A percentile compares a stretch with the other conserved stretches of the same genome.
phyloP scores from a whole-genome alignment of 345 rosid genomes.

The Ceriops tagal region DNA sequence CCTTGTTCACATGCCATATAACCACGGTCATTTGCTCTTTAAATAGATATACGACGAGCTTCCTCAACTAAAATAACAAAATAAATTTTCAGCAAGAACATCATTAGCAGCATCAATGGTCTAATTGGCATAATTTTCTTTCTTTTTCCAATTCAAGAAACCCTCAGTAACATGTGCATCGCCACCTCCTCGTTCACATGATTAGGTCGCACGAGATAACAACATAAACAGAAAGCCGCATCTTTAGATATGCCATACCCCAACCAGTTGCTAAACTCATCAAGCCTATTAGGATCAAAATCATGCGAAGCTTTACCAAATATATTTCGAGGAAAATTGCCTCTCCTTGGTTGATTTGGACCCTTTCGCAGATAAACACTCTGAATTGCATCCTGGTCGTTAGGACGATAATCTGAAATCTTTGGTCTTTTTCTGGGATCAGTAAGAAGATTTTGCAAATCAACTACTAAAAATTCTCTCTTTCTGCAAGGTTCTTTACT shows the following conservation, averaged over 20 bases:
- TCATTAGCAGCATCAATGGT: too few species aligned
- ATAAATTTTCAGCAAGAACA: too few species aligned
- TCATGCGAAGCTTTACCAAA: background rate
- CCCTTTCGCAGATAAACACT: background rate
- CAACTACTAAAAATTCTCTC: background rate
- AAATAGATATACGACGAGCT: background rate
- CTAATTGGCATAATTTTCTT: background rate
- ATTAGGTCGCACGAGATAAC: background rate
- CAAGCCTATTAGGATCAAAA: conserved; percentile 1
- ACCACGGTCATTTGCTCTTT: background rate
- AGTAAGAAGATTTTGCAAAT: background rate
- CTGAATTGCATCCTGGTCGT: background rate
- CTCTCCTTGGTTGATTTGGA: conserved; percentile 1
- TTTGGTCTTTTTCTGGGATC: background rate
- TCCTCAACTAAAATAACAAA: too few species aligned
- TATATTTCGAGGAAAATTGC: background rate
- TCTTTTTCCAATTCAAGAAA: background rate
- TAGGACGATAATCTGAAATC: conserved; percentile 1
- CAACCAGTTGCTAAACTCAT: background rate
- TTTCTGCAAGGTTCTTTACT: background rate
- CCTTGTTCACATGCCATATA: background rate
- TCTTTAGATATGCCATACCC: background rate
- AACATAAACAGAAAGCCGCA: background rate
- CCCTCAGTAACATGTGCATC: conserved; percentile 4
- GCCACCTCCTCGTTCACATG: background rate